Evolutionary conservation across 176 grass and related monocot species (phyloP), one percentile per base, ranked within the genome.

Genomic region (Zea luxurians): DNA sequence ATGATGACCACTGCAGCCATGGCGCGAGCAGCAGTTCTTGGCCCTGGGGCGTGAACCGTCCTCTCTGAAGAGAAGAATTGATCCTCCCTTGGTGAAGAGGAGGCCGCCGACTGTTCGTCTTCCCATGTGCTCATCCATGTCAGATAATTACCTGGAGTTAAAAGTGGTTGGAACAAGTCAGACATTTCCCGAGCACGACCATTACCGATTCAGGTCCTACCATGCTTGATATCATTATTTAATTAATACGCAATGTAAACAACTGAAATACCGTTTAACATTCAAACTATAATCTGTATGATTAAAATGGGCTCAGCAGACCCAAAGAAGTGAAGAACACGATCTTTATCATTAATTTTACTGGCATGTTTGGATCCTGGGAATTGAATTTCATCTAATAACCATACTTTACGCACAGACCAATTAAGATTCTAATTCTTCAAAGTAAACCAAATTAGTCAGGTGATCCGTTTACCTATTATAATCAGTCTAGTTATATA

Each of bases 21-120:
- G 61, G 55, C 85, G 88, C 9, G 76, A 78, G 83, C 91, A 90
- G 27, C 76, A 74, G 10, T 16, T 54, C 4, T 71, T 77, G 2
- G 79, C 13, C 71, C 83, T 92, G 49, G 50, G 74, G 42, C 79
- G 78, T 10, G 74, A 76, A 8, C 85, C 83, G 41, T 93, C 86
- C 74, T 98, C 95, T 77, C 95, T 75, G 74, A 86, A 92, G 78
- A 93, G 78, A 38, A 90, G 88, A 75, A 90, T 92, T 13, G 85
- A 98, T n/a, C 95, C 95, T 3, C 91, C 91, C 73, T 84, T 94
- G 64, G 91, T 92, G 71, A 90, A 84, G 79, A 94, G 86, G 41
- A 98, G 87, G 52, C 95, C 91, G 13, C 83, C 82, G 1, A 91
- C 95, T 1, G 95, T 98, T 48, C 89, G 89, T 64, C 95, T 88